These are phyloP conservation scores for Exserohilum rostratum DNA, from an alignment of 2,329 filamentous ascomycete species.

Conservation along the genomic window DNA sequence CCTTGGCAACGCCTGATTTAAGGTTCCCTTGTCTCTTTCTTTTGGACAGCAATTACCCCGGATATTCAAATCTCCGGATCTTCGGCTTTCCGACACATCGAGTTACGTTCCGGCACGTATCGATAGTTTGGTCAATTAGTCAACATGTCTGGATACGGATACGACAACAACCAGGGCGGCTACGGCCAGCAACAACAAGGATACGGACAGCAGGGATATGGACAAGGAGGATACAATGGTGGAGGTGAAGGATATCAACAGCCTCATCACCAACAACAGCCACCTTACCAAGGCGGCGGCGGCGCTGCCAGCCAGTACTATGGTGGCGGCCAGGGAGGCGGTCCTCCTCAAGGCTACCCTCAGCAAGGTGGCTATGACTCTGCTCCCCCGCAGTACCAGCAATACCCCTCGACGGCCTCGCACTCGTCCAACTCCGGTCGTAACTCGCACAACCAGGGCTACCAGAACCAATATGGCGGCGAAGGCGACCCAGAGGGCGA, in stretches of 20 bases:
- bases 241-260: conserved; percentile 17
- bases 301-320: conserved; percentile 22
- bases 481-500: conserved; percentile 31
- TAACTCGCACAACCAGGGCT: conserved; percentile 31
- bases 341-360: conserved; percentile 12
- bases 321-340: conserved; percentile 7
- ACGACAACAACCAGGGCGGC: conserved; percentile 12
- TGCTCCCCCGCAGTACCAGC: conserved; percentile 20
- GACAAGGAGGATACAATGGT: conserved; percentile 16
- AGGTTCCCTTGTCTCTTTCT: background rate
- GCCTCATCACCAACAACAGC: conserved; percentile 1
- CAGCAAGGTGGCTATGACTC: conserved; percentile 15
- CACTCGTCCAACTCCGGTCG: conserved; percentile 31
- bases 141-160: conserved; percentile 21
- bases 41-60: too few relatives aligned
- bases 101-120: too few relatives aligned
- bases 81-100: too few relatives aligned
- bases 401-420: conserved; percentile 25
- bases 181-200: conserved; percentile 9
- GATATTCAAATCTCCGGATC: too few relatives aligned
- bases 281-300: conserved; percentile 11
- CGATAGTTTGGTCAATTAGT: background rate
- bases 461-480: conserved; percentile 30
- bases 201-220: conserved; percentile 11
- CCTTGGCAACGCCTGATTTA: background rate